Percentiles rank a stretch among this genome's conserved stretches.
phyloP scores from a whole-genome alignment of 305 asterid genomes.

The Fraxinus paxiana region DNA sequence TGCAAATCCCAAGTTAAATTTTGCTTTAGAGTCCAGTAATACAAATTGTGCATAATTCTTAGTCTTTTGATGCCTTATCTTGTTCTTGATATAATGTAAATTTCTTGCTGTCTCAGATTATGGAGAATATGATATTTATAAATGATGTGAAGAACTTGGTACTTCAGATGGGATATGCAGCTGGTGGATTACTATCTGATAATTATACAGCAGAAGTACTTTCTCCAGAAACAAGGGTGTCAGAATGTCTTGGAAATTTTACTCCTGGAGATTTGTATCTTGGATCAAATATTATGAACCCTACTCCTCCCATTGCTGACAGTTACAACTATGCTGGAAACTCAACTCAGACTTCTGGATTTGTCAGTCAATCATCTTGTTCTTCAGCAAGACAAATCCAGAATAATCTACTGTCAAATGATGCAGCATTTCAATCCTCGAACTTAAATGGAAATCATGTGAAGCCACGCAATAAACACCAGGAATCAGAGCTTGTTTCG shows the following conservation, averaged over 20 bases:
- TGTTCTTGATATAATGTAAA: neutral
- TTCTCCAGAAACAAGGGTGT: conserved; percentile 36
- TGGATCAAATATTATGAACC: conserved; percentile 26
- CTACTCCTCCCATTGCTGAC: conserved; percentile 30
- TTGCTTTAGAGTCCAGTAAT: neutral
- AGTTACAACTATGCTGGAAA: conserved; percentile 23
- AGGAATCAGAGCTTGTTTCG: conserved; percentile 22
- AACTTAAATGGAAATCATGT: conserved; percentile 20
- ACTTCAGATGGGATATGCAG: conserved; percentile 61
- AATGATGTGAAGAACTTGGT: conserved; percentile 57
- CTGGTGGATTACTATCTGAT: conserved; percentile 54
- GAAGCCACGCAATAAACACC: conserved; percentile 18
- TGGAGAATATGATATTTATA: conserved; percentile 62
- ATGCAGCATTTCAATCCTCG: conserved; percentile 33
- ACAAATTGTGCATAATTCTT: neutral
- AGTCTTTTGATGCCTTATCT: neutral
- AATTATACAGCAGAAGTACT: conserved; percentile 42
- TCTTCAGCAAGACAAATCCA: conserved; percentile 29
- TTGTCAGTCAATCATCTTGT: conserved; percentile 30
- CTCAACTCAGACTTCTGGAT: conserved; percentile 25
- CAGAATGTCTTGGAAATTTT: conserved; percentile 35
- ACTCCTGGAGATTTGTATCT: conserved; percentile 28
- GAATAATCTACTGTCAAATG: conserved; percentile 27
- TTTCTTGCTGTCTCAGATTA: conserved; percentile 45
- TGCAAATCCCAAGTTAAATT: neutral